A percentile compares a stretch with the other conserved stretches of the same genome.
These are phyloP conservation scores for Cladosporium velox DNA, from an alignment of 2,329 filamentous ascomycete species.

Conservation along the genomic window DNA sequence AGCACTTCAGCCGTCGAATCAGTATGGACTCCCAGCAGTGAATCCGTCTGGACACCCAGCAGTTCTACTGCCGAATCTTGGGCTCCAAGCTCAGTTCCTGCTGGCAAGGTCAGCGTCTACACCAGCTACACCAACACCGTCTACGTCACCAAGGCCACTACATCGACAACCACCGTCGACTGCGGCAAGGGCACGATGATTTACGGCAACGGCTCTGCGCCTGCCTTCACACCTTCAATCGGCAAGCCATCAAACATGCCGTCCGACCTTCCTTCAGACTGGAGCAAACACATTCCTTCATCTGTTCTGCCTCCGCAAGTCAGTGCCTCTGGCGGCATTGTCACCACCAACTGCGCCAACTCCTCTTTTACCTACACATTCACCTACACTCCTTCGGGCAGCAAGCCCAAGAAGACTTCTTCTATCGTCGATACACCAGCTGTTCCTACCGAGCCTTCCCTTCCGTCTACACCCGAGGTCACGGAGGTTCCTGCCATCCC, in stretches of 20 bases:
- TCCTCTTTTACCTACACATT: slow-evolving; percentile 21
- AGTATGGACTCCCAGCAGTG: slow-evolving; percentile 14
- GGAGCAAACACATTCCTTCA: slow-evolving; percentile 14
- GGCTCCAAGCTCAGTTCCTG: slow-evolving; percentile 9
- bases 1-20: background rate
- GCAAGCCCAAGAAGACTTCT: slow-evolving; percentile 23
- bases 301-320: slow-evolving; percentile 14
- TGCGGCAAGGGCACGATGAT: slow-evolving; percentile 20
- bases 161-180: slow-evolving; percentile 14
- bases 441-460: slow-evolving; percentile 1
- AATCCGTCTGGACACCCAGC: slow-evolving; percentile 20
- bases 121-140: slow-evolving; percentile 20
- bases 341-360: slow-evolving; percentile 20
- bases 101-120: slow-evolving; percentile 12
- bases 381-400: slow-evolving; percentile 20
- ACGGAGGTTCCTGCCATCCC: slow-evolving; percentile 14
- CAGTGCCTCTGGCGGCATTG: slow-evolving; percentile 3
- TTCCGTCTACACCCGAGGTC: slow-evolving; percentile 13
- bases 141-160: slow-evolving; percentile 19
- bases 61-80: background rate
- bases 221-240: slow-evolving; percentile 3
- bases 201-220: slow-evolving; percentile 16
- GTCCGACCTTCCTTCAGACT: slow-evolving; percentile 10
- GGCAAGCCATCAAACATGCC: slow-evolving; percentile 14
- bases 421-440: background rate